Conservation (phyloP, 768 basidiomycete species). For the Lactifluus volemus region DNA sequence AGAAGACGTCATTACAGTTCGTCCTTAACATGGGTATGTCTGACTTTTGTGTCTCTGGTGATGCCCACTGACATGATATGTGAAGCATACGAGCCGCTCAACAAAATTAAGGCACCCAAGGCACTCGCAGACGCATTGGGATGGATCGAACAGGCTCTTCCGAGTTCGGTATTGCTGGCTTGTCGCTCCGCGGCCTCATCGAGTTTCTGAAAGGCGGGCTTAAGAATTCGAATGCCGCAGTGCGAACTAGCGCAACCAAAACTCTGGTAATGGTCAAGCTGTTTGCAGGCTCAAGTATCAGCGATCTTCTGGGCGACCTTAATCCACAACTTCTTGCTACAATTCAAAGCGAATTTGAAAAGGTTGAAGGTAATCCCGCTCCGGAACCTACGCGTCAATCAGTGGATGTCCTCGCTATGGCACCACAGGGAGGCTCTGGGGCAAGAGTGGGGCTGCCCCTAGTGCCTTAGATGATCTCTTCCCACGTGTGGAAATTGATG, state of each 20-base stretch:
- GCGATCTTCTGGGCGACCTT: conserved; percentile 86
- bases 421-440: conserved; percentile 34
- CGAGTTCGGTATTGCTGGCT: conserved; percentile 87
- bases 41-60: conserved; percentile 2
- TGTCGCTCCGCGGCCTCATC: conserved; percentile 76
- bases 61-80: conserved; percentile 17
- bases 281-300: conserved; percentile 88
- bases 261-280: conserved; percentile 83
- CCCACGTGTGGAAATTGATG: conserved; percentile 89
- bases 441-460: conserved; percentile 30
- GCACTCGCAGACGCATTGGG: conserved; percentile 82
- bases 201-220: conserved; percentile 83
- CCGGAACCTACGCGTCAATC: conserved; percentile 76
- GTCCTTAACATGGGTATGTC: conserved; percentile 80
- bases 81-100: conserved; percentile 84
- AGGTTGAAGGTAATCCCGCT: conserved; percentile 65
- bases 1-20: conserved; percentile 91
- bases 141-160: conserved; percentile 83
- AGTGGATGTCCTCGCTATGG: conserved; percentile 56
- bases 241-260: conserved; percentile 90
- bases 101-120: conserved; percentile 96
- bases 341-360: conserved; percentile 88
- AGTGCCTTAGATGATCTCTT: conserved; percentile 92
- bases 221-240: conserved; percentile 89
- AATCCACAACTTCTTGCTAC: conserved; percentile 90